Conservation (phyloP, 768 basidiomycete genomes). For the Lactarius quietus region DNA sequence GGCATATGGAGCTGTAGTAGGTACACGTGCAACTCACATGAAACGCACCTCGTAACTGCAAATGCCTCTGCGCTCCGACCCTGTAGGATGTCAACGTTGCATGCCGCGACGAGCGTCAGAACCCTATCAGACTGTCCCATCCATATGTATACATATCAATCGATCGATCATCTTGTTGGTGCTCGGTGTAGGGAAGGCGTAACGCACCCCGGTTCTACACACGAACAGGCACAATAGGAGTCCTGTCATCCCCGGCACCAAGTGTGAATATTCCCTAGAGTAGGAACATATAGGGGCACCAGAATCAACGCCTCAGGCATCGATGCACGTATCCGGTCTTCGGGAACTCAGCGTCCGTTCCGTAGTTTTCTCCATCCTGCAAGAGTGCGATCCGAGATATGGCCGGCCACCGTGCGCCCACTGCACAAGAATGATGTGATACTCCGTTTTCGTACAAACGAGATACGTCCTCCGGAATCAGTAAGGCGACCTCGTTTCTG, state of each 20-base stretch:
- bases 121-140: constrained; percentile 50
- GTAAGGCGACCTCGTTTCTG: constrained; percentile 53
- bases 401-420: constrained; percentile 60
- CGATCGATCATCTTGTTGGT: background rate
- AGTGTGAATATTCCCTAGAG: constrained; percentile 49
- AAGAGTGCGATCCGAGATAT: constrained; percentile 53
- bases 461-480: constrained; percentile 58
- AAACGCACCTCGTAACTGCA: constrained; percentile 51
- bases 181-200: background rate
- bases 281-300: constrained; percentile 49
- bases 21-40: background rate
- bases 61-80: constrained; percentile 59
- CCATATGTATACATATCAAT: background rate
- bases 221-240: constrained; percentile 54
- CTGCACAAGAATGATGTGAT: constrained; percentile 33
- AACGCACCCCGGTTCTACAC: constrained; percentile 59
- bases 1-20: background rate
- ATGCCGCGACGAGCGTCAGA: constrained; percentile 53
- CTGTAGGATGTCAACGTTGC: constrained; percentile 58
- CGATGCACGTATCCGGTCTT: constrained; percentile 60
- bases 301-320: constrained; percentile 45
- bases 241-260: constrained; percentile 47
- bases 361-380: constrained; percentile 46
- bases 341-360: constrained; percentile 59
- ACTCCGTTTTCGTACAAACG: background rate